Evolutionary conservation across 495 filamentous ascomycete species (phyloP).

Genomic region (Aspergillus steynii): DNA sequence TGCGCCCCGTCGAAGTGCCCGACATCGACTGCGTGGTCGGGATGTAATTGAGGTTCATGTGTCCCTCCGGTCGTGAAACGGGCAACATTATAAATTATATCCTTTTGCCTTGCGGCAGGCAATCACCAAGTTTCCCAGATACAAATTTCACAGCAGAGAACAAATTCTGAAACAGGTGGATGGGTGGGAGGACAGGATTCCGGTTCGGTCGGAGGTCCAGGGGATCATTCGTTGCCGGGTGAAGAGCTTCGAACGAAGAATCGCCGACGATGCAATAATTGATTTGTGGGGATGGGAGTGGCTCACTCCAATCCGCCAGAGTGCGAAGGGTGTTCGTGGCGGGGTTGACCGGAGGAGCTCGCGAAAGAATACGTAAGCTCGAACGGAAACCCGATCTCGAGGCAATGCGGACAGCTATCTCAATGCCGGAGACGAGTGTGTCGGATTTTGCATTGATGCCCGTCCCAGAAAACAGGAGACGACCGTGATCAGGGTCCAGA

Average conservation of each 20-base stretch:
- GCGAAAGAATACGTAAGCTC: slow-evolving; percentile 25
- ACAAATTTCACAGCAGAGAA: slow-evolving; percentile 21
- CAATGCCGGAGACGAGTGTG: slow-evolving; percentile 10
- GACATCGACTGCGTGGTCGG: slow-evolving; percentile 76
- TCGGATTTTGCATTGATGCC: slow-evolving; percentile 14
- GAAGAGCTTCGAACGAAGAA: not conserved
- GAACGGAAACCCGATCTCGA: slow-evolving; percentile 8
- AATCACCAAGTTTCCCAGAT: slow-evolving; percentile 26
- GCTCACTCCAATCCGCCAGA: slow-evolving; percentile 7
- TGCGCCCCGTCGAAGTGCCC: slow-evolving; percentile 81
- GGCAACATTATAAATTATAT: slow-evolving; percentile 82
- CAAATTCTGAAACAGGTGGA: slow-evolving; percentile 26
- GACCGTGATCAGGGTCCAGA: slow-evolving; percentile 14
- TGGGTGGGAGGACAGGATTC: slow-evolving; percentile 16
- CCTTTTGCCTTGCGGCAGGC: slow-evolving; percentile 27
- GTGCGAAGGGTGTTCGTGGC: slow-evolving; percentile 17
- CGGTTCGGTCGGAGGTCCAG: slow-evolving; percentile 13
- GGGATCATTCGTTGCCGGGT: slow-evolving; percentile 17
- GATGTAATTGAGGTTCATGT: slow-evolving; percentile 77
- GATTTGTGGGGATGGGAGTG: slow-evolving; percentile 5
- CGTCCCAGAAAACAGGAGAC: slow-evolving; percentile 5
- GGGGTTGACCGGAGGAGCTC: slow-evolving; percentile 20
- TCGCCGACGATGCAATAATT: not conserved
- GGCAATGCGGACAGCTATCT: slow-evolving; percentile 9
- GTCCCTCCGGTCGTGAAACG: slow-evolving; percentile 62